Evolutionary conservation across 2,329 filamentous ascomycete species (phyloP).

Genomic region (Pestalotiopsis sp.): DNA sequence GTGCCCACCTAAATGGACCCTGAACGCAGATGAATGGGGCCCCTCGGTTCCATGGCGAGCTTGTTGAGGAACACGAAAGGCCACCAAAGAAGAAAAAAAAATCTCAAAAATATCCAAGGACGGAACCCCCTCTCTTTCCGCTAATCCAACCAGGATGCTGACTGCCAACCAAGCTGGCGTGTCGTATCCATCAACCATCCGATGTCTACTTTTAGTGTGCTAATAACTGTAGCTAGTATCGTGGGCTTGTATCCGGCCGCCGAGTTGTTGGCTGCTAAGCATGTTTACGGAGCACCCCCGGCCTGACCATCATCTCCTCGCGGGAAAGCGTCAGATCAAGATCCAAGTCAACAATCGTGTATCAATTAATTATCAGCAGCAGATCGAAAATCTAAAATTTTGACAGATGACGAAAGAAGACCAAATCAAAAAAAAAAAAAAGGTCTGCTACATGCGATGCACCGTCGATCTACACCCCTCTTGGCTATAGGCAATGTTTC

Average conservation of each 20-base stretch:
- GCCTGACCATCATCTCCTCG: too few species aligned
- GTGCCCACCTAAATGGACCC: slow-evolving; percentile 2
- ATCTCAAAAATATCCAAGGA: neutral
- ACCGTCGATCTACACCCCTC: neutral
- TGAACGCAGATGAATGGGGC: slow-evolving; percentile 6
- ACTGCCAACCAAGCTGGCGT: neutral
- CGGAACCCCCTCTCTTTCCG: neutral
- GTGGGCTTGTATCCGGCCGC: neutral
- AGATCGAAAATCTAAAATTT: neutral
- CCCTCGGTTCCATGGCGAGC: neutral
- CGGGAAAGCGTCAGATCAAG: neutral
- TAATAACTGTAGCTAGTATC: neutral
- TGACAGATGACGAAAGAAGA: neutral
- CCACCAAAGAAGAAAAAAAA: neutral
- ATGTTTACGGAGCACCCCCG: too few species aligned
- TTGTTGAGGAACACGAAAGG: neutral
- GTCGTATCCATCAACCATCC: neutral
- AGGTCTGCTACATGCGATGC: neutral
- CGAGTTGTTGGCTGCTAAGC: too few species aligned
- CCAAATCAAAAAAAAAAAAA: neutral
- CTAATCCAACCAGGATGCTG: neutral
- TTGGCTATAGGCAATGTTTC: slow-evolving; percentile 5
- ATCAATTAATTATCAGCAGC: neutral
- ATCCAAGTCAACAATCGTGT: neutral
- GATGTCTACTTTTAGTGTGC: too few species aligned